Evolutionary conservation across 2,329 filamentous ascomycete genomes (phyloP).

Genomic region (Fusarium bulbicola): DNA sequence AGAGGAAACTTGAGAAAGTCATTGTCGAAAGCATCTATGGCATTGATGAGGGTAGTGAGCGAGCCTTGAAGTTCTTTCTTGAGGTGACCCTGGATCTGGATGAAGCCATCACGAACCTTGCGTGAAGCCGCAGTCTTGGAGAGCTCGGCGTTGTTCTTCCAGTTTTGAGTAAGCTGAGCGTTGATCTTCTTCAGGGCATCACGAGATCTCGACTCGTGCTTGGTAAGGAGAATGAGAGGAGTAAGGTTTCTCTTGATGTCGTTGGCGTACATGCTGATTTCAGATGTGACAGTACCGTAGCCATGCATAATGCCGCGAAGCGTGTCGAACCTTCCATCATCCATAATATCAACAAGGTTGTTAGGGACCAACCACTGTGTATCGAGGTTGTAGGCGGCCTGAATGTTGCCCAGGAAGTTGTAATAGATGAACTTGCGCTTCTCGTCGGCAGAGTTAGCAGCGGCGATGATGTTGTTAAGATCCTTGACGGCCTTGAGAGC

Average conservation of each 20-base stretch:
- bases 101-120: constrained; percentile 25
- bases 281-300: constrained; percentile 2
- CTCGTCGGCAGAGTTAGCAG: neutral
- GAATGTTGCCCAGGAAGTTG: constrained; percentile 10
- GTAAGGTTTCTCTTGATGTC: constrained; percentile 12
- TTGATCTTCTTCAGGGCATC: constrained; percentile 2
- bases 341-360: neutral
- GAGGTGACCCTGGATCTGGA: constrained; percentile 6
- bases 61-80: constrained; percentile 4
- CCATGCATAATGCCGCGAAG: constrained; percentile 20
- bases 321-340: neutral
- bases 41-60: neutral
- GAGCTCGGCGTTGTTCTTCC: constrained; percentile 28
- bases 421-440: constrained; percentile 10
- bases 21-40: constrained; percentile 7
- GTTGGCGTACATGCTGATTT: constrained; percentile 13
- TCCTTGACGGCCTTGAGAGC: constrained; percentile 14
- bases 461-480: constrained; percentile 2
- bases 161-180: constrained; percentile 17
- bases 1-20: constrained; percentile 23
- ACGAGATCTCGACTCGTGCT: neutral
- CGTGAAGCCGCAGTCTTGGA: constrained; percentile 13
- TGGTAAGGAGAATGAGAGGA: constrained; percentile 14
- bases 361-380: neutral
- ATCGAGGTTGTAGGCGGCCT: neutral